Conservation (phyloP, 108 stramenopile species). For the Pseudonitzschia multistriata region DNA sequence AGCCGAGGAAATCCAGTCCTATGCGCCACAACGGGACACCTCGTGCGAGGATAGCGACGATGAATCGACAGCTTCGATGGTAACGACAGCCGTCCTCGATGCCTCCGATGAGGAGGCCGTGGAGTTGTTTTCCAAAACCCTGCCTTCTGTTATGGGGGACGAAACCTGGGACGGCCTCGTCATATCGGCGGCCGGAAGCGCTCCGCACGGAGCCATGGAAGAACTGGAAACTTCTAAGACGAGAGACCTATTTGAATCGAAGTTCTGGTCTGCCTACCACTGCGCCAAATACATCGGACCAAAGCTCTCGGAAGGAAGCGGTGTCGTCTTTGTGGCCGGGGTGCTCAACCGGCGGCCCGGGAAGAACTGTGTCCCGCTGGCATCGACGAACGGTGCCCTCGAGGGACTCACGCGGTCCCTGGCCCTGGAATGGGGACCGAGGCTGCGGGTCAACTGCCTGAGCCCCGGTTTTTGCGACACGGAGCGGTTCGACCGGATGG, state of each 20-base stretch:
- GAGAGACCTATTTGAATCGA: constrained; percentile 48
- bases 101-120: constrained; percentile 55
- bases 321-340: constrained; percentile 54
- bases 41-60: constrained; percentile 4
- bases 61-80: constrained; percentile 4
- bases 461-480: constrained; percentile 72
- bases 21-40: constrained; percentile 2
- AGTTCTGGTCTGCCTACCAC: constrained; percentile 62
- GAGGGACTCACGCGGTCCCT: constrained; percentile 66
- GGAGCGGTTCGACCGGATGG: constrained; percentile 71
- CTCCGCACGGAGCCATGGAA: constrained; percentile 56
- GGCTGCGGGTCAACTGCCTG: constrained; percentile 62
- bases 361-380: constrained; percentile 59
- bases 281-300: constrained; percentile 58
- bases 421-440: constrained; percentile 61
- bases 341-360: constrained; percentile 67
- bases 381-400: constrained; percentile 63
- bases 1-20: neutral
- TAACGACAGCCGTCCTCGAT: constrained; percentile 39
- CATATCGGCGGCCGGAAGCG: constrained; percentile 56
- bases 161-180: constrained; percentile 51
- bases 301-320: constrained; percentile 35
- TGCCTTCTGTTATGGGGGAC: neutral
- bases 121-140: constrained; percentile 25
- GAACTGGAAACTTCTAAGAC: constrained; percentile 38